Evolutionary conservation across 2,329 filamentous ascomycete genomes (phyloP).

Genomic region (Cercospora nicotianae): DNA sequence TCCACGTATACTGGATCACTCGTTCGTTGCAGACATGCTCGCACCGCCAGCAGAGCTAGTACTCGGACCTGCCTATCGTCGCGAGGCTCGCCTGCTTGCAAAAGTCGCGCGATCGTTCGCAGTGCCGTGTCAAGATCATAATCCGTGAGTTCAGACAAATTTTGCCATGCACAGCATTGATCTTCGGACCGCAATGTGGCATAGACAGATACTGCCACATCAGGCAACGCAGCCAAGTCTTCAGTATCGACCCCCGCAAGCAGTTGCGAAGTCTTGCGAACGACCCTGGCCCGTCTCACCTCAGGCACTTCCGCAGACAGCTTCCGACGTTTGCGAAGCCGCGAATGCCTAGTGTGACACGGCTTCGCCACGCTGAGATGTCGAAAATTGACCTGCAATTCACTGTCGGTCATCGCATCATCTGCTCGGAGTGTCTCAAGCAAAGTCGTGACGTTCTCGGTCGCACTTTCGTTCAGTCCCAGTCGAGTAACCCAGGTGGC

Average conservation of each 20-base stretch:
- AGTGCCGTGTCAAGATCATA: conserved; percentile 18
- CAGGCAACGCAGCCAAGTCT: conserved; percentile 24
- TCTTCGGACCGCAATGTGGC: conserved; percentile 23
- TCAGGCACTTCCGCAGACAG: conserved; percentile 9
- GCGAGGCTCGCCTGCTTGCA: conserved; percentile 44
- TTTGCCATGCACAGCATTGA: conserved; percentile 31
- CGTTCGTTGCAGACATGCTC: conserved; percentile 68
- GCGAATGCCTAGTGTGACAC: conserved; percentile 2
- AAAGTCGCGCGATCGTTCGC: conserved; percentile 29
- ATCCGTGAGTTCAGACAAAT: conserved; percentile 26
- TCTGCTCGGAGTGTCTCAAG: conserved; percentile 25
- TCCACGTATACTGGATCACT: conserved; percentile 23
- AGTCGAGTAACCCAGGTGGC: conserved; percentile 29
- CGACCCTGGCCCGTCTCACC: neutral
- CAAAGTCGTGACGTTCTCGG: conserved; percentile 20
- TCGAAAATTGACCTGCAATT: conserved; percentile 24
- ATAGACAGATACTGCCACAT: conserved; percentile 27
- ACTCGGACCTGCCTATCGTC: conserved; percentile 63
- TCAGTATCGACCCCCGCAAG: conserved; percentile 24
- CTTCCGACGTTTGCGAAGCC: conserved; percentile 26
- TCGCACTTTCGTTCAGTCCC: conserved; percentile 19
- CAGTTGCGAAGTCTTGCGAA: conserved; percentile 8
- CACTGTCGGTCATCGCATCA: conserved; percentile 31
- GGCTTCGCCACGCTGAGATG: conserved; percentile 21
- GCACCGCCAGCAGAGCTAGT: conserved; percentile 69